Evolutionary conservation across 768 basidiomycete species (phyloP).

Genomic region (Paxillus rubicundulus): DNA sequence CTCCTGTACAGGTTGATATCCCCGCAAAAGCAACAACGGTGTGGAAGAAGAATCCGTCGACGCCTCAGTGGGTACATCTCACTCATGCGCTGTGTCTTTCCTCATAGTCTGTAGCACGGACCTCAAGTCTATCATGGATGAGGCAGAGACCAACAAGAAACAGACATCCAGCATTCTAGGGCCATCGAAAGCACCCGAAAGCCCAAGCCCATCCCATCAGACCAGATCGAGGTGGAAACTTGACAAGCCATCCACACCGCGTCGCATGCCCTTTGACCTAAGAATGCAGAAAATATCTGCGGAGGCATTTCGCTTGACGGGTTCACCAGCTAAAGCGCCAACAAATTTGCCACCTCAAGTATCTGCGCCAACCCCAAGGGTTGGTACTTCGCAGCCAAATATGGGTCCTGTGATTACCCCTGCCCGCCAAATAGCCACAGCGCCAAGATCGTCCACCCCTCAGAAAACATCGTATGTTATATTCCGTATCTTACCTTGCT

Average conservation of each 20-base stretch:
- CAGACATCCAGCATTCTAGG: constrained; percentile 5
- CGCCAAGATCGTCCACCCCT: constrained; percentile 27
- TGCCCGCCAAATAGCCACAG: constrained; percentile 41
- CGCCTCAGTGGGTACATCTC: constrained; percentile 46
- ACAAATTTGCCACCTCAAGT: constrained; percentile 16
- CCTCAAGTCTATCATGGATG: constrained; percentile 85
- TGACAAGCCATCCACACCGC: constrained; percentile 6
- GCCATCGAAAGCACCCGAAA: neutral
- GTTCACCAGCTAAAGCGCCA: neutral
- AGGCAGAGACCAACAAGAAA: constrained; percentile 46
- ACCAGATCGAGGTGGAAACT: constrained; percentile 7
- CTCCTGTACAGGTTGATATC: constrained; percentile 11
- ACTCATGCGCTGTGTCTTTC: constrained; percentile 10
- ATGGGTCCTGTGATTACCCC: constrained; percentile 70
- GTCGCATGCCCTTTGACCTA: constrained; percentile 9
- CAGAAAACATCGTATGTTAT: constrained; percentile 51
- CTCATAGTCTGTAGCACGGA: constrained; percentile 55
- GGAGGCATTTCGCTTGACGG: neutral
- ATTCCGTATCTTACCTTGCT: neutral
- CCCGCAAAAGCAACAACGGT: constrained; percentile 29
- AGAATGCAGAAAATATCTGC: constrained; percentile 1
- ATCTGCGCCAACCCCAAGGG: constrained; percentile 22
- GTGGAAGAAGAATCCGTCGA: constrained; percentile 47
- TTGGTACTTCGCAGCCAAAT: constrained; percentile 24
- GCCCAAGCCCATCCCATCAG: neutral